Evolutionary conservation across 352 stramenopile genomes (phyloP).

Genomic region (Globisporangium sylvaticum): DNA sequence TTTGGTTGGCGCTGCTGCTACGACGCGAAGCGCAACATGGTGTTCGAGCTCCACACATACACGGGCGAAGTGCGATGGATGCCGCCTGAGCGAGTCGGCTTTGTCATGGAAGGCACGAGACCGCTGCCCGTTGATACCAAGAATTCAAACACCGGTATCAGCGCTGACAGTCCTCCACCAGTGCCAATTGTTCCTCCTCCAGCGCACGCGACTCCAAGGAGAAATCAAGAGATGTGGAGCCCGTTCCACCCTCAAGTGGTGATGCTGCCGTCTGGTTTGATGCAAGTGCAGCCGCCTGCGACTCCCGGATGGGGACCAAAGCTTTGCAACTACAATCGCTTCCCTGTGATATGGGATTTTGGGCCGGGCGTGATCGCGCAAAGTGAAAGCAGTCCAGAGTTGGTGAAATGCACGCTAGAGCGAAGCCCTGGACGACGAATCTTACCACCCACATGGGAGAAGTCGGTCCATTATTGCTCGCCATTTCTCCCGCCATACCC

Average conservation of each 20-base stretch:
- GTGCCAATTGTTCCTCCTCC: not conserved
- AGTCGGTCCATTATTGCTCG: slow-evolving; percentile 24
- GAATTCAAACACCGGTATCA: not conserved
- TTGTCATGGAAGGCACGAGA: slow-evolving; percentile 46
- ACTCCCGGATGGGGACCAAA: slow-evolving; percentile 7
- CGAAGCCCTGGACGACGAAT: slow-evolving; percentile 22
- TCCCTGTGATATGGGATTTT: slow-evolving; percentile 21
- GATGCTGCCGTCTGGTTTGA: slow-evolving; percentile 50
- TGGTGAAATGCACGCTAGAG: slow-evolving; percentile 6
- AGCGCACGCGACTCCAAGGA: slow-evolving; percentile 1
- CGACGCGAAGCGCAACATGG: slow-evolving; percentile 41
- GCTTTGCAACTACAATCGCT: slow-evolving; percentile 45
- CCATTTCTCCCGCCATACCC: slow-evolving; percentile 63
- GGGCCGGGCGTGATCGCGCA: slow-evolving; percentile 7
- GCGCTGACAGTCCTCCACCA: not conserved
- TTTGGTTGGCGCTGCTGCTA: slow-evolving; percentile 63
- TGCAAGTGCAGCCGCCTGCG: slow-evolving; percentile 26
- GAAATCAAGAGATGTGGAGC: slow-evolving; percentile 31
- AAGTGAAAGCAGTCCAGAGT: not conserved
- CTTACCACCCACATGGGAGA: slow-evolving; percentile 65
- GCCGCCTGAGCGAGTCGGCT: slow-evolving; percentile 38
- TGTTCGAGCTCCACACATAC: slow-evolving; percentile 63
- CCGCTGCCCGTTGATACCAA: slow-evolving; percentile 24
- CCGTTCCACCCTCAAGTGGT: slow-evolving; percentile 55
- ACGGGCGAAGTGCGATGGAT: slow-evolving; percentile 75